Conservation (phyloP, 257 asterid species). For the Prunella vulgaris region DNA sequence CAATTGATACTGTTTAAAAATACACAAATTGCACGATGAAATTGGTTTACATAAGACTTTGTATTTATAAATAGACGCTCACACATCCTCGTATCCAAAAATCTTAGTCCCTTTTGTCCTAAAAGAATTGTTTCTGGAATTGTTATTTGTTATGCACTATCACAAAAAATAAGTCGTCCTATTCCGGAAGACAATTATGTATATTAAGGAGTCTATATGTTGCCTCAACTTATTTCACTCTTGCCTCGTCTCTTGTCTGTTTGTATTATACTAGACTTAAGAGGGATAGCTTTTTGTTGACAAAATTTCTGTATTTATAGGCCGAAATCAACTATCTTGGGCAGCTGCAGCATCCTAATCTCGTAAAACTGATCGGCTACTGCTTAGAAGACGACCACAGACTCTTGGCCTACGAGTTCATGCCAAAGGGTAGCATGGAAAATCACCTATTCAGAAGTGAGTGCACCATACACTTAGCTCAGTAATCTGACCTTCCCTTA, state of each 20-base stretch:
- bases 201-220: neutral
- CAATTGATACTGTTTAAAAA: no score
- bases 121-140: neutral
- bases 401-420: conserved; percentile 67
- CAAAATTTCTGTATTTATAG: conserved; percentile 28
- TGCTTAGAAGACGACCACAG: conserved; percentile 66
- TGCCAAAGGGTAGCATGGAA: conserved; percentile 77
- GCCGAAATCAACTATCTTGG: conserved; percentile 68
- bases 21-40: no score
- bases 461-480: conserved; percentile 17
- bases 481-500: neutral
- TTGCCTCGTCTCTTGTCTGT: neutral
- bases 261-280: neutral
- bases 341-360: conserved; percentile 66
- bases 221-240: neutral
- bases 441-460: conserved; percentile 69
- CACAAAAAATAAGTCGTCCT: neutral
- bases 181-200: neutral
- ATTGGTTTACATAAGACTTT: no score
- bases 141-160: neutral
- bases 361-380: conserved; percentile 66
- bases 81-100: no score
- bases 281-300: neutral
- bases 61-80: no score
- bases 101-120: neutral